These are phyloP conservation scores for Atkinsonella hypoxylon DNA, from an alignment of 2,329 filamentous ascomycete species.

Conservation along the genomic window DNA sequence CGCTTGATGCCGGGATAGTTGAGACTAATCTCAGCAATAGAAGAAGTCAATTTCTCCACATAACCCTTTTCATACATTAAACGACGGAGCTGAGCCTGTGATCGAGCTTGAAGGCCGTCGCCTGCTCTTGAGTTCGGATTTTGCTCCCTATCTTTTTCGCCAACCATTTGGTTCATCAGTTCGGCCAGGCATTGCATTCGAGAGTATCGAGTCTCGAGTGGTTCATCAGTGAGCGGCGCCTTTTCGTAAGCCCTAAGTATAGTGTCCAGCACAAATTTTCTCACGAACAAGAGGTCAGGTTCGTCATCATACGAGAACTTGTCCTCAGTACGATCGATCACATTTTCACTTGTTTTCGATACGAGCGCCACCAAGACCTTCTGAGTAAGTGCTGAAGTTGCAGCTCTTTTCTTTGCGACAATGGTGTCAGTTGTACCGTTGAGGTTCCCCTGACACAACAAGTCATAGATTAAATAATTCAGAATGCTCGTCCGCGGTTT, in stretches of 20 bases:
- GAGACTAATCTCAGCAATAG: conserved; percentile 89
- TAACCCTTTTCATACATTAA: conserved; percentile 99
- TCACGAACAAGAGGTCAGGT: conserved; percentile 77
- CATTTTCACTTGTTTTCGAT: conserved; percentile 72
- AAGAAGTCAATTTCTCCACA: conserved; percentile 74
- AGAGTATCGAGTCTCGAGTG: conserved; percentile 75
- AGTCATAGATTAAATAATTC: conserved; percentile 80
- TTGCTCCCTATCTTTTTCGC: conserved; percentile 58
- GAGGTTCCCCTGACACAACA: conserved; percentile 52
- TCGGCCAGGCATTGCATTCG: conserved; percentile 80
- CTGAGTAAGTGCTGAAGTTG: conserved; percentile 77
- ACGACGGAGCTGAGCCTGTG: conserved; percentile 74
- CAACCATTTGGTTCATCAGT: conserved; percentile 85
- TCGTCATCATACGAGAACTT: conserved; percentile 63
- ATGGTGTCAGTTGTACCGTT: conserved; percentile 62
- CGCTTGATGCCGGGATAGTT: conserved; percentile 89
- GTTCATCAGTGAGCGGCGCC: conserved; percentile 64
- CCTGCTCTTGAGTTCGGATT: conserved; percentile 28
- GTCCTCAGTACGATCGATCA: conserved; percentile 42
- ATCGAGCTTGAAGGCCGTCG: conserved; percentile 33
- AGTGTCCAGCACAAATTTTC: conserved; percentile 90
- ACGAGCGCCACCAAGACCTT: conserved; percentile 79
- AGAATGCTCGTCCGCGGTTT: conserved; percentile 87
- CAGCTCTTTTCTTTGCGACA: conserved; percentile 68
- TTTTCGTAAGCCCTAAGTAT: conserved; percentile 87